These are phyloP conservation scores for Phytopythium litorale DNA, from an alignment of 352 stramenopile genomes.

Conservation along the genomic window DNA sequence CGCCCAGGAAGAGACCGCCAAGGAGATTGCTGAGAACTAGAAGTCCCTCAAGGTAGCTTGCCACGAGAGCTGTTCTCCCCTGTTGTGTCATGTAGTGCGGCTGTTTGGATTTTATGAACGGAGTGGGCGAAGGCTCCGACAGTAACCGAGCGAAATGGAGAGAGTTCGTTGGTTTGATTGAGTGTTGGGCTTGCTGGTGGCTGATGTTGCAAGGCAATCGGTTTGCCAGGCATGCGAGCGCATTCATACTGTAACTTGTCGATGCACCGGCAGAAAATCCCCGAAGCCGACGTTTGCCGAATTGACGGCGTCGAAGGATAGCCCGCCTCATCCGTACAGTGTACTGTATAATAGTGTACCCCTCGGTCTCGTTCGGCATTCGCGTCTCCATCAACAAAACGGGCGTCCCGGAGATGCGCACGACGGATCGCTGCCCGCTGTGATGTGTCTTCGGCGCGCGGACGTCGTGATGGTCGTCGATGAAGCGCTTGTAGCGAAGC, in stretches of 20 bases:
- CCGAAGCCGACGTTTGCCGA: background rate
- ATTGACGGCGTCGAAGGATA: too few species aligned
- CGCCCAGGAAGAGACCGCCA: background rate
- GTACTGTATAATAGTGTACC: too few species aligned
- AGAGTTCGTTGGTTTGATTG: background rate
- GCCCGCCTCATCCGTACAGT: too few species aligned
- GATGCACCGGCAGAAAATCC: too few species aligned
- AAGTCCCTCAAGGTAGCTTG: background rate
- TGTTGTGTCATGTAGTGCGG: background rate
- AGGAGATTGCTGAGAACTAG: background rate
- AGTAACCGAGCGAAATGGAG: background rate
- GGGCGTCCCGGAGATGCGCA: too few species aligned
- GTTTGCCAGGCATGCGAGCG: background rate
- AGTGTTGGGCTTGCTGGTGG: background rate
- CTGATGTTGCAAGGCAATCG: too few species aligned
- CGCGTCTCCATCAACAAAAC: too few species aligned
- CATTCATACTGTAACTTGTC: background rate
- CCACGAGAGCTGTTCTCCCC: background rate
- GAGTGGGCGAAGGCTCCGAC: background rate
- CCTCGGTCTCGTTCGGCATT: too few species aligned
- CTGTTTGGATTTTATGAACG: background rate
- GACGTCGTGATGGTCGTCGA: too few species aligned
- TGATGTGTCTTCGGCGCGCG: too few species aligned
- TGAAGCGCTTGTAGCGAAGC: too few species aligned
- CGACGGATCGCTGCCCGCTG: too few species aligned